These are phyloP conservation scores for Camellia sinensis DNA, from an alignment of 148 eudicot species.

Conservation along the genomic window DNA sequence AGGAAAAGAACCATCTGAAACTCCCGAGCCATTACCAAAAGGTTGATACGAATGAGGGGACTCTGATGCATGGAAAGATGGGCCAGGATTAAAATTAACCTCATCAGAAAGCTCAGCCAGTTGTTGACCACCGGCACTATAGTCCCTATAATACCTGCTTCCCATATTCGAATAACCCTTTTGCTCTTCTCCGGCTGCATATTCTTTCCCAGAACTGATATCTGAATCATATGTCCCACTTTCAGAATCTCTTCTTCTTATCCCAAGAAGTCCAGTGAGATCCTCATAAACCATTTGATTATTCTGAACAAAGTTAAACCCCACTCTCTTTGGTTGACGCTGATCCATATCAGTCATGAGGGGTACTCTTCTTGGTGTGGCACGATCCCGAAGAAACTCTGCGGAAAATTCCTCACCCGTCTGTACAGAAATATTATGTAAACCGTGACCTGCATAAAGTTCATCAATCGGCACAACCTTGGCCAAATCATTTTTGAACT, in stretches of 20 bases:
- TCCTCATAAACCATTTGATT: conserved; percentile 51
- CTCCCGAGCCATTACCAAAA: conserved; percentile 28
- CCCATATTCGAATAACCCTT: conserved; percentile 28
- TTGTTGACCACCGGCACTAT: conserved; percentile 25
- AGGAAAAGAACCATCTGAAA: conserved; percentile 39
- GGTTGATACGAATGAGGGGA: conserved; percentile 36
- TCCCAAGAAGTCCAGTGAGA: conserved; percentile 49
- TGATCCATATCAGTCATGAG: conserved; percentile 27
- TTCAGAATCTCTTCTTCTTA: conserved; percentile 47
- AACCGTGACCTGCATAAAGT: conserved; percentile 26
- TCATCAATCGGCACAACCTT: conserved; percentile 30
- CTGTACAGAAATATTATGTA: conserved; percentile 62
- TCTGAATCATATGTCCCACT: conserved; percentile 39
- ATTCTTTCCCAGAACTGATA: conserved; percentile 33
- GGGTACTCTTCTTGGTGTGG: conserved; percentile 36
- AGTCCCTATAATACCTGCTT: conserved; percentile 31
- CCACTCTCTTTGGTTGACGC: conserved; percentile 29
- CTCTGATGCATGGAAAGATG: conserved; percentile 31
- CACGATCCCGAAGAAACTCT: conserved; percentile 73
- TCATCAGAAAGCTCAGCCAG: conserved; percentile 34
- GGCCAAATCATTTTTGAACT: conserved; percentile 22
- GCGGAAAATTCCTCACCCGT: conserved; percentile 93
- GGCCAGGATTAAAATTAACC: conserved; percentile 27
- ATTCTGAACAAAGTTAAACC: conserved; percentile 26
- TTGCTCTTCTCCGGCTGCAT: conserved; percentile 34